Percentiles rank a stretch among this genome's conserved stretches.
These are phyloP conservation scores for Dittrichia graveolens DNA, from an alignment of 129 eudicot genomes.

Conservation along the genomic window DNA sequence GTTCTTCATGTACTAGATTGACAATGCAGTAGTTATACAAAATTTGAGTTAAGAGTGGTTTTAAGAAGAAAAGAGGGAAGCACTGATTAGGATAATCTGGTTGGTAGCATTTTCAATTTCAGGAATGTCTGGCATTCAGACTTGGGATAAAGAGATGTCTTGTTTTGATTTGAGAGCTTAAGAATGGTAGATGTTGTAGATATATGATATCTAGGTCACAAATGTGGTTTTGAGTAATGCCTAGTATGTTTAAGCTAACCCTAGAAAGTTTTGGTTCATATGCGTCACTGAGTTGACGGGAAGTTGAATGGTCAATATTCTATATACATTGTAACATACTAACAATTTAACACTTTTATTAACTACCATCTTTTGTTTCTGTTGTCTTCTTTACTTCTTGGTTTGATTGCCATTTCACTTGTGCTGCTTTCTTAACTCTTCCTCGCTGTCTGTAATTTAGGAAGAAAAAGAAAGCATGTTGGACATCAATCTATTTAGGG, in stretches of 20 bases:
- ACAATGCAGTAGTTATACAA: not conserved
- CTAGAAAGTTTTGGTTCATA: not conserved
- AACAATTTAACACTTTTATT: not conserved
- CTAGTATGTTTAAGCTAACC: not conserved
- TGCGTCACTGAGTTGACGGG: not conserved
- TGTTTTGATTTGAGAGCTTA: not conserved
- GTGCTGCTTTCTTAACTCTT: not conserved
- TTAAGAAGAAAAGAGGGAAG: not conserved
- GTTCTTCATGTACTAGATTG: not conserved
- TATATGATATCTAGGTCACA: not conserved
- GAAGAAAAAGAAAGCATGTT: constrained; percentile 40
- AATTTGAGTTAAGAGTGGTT: not conserved
- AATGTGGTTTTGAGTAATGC: not conserved
- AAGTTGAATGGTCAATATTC: not conserved
- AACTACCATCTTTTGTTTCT: not conserved
- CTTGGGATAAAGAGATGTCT: not conserved
- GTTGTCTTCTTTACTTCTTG: not conserved
- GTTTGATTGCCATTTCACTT: not conserved
- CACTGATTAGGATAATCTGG: not conserved
- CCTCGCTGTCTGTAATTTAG: constrained; percentile 5
- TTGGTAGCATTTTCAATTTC: not conserved
- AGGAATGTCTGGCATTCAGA: not conserved
- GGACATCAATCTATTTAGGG: constrained; percentile 84
- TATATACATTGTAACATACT: not conserved
- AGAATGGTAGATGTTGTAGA: not conserved